phyloP scores from a whole-genome alignment of 129 eudicot species.

The Apium graveolens region DNA sequence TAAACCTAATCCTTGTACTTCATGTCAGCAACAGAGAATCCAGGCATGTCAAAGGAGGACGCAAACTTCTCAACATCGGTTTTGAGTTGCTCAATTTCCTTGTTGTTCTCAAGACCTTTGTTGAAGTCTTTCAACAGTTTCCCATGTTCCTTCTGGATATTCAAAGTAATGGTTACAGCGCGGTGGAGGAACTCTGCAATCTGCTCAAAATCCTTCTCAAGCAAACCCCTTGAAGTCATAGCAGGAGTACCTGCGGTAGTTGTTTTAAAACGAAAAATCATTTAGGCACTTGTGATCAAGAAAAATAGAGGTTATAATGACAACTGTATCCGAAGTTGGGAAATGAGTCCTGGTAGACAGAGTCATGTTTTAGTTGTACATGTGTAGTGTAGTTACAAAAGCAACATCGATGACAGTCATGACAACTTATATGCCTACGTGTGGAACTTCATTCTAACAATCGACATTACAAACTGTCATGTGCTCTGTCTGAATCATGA shows the following conservation, averaged over 20 bases:
- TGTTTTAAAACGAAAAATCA: not conserved
- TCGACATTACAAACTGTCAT: not conserved
- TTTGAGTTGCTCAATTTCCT: constrained; percentile 82
- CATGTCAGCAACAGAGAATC: constrained; percentile 78
- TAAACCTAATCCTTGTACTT: constrained; percentile 77
- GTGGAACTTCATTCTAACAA: not conserved
- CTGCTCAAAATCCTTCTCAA: constrained; percentile 95
- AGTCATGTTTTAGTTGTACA: not conserved
- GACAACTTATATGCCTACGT: not conserved
- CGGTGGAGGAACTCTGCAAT: constrained; percentile 86
- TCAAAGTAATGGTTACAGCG: constrained; percentile 66
- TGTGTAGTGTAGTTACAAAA: not conserved
- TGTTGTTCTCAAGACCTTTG: constrained; percentile 89
- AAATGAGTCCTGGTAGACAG: not conserved
- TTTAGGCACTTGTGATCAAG: not conserved
- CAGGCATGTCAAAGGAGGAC: constrained; percentile 91
- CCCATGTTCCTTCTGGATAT: constrained; percentile 83
- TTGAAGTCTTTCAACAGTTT: constrained; percentile 94
- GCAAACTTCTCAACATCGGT: constrained; percentile 92
- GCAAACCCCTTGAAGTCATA: constrained; percentile 95
- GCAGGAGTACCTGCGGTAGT: constrained; percentile 64
- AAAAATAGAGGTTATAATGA: not conserved
- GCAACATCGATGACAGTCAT: not conserved
- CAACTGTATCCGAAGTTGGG: not conserved
- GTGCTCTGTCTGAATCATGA: too few relatives aligned